Conservation (phyloP, 2,329 filamentous ascomycete genomes). For the Malbranchea zuffiana region DNA sequence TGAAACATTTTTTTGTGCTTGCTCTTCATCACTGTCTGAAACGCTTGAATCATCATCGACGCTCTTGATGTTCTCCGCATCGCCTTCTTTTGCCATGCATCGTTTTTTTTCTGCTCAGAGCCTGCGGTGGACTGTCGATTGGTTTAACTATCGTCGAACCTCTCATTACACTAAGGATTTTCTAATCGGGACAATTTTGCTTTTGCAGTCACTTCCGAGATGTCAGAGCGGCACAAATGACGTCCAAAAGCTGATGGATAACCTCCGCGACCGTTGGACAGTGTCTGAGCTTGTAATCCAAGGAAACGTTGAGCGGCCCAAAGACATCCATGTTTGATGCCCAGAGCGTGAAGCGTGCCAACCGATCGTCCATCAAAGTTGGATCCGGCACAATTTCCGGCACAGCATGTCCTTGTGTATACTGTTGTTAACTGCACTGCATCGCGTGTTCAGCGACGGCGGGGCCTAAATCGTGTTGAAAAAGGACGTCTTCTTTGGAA, state of each 20-base stretch:
- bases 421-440: constrained; percentile 20
- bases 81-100: not conserved
- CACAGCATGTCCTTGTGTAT: constrained; percentile 18
- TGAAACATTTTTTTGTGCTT: not conserved
- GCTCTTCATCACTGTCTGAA: not conserved
- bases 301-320: not conserved
- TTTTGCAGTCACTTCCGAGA: not conserved
- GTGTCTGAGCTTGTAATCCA: not conserved
- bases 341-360: not conserved
- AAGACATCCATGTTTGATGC: not conserved
- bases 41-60: not conserved
- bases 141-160: not conserved
- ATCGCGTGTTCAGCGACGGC: constrained; percentile 23
- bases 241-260: not conserved
- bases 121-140: not conserved
- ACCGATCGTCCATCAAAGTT: constrained; percentile 22
- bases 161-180: not conserved
- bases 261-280: not conserved
- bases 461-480: constrained; percentile 20
- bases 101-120: constrained; percentile 1
- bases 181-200: not conserved
- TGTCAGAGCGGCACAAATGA: not conserved
- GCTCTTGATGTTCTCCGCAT: not conserved
- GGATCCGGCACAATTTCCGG: constrained; percentile 21
- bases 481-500: constrained; percentile 25